These are phyloP conservation scores for Apiospora saccharicola DNA, from an alignment of 2,329 filamentous ascomycete genomes.

Conservation along the genomic window DNA sequence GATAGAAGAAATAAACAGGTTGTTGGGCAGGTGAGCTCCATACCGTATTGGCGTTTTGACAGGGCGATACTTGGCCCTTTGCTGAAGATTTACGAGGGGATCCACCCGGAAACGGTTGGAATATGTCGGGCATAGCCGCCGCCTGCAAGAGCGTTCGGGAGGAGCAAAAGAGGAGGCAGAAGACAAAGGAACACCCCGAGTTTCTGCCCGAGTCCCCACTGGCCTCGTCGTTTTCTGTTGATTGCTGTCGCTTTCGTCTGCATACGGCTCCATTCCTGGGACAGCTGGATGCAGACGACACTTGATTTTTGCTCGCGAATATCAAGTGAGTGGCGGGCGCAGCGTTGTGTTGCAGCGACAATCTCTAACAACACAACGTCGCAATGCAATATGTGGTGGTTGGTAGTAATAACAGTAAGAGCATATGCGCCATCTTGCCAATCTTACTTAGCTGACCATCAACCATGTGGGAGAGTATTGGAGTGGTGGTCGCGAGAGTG, in stretches of 20 bases:
- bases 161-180: not conserved
- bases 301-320: not conserved
- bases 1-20: not conserved
- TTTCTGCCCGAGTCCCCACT: constrained; percentile 11
- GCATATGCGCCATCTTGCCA: not conserved
- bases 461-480: not conserved
- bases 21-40: not conserved
- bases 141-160: not conserved
- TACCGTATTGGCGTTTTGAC: not conserved
- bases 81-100: not conserved
- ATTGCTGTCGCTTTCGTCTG: not conserved
- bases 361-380: not conserved
- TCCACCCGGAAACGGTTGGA: not conserved
- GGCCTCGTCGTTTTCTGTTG: not conserved
- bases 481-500: not conserved
- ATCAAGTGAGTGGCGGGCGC: constrained; percentile 3
- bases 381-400: not conserved
- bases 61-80: not conserved
- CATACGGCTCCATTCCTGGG: constrained; percentile 1
- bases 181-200: constrained; percentile 4
- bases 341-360: constrained; percentile 15
- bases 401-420: not conserved
- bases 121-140: constrained; percentile 4
- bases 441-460: not conserved
- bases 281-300: not conserved